Evolutionary conservation across 495 filamentous ascomycete species (phyloP).

Genomic region (Aspergillus nanangensis): DNA sequence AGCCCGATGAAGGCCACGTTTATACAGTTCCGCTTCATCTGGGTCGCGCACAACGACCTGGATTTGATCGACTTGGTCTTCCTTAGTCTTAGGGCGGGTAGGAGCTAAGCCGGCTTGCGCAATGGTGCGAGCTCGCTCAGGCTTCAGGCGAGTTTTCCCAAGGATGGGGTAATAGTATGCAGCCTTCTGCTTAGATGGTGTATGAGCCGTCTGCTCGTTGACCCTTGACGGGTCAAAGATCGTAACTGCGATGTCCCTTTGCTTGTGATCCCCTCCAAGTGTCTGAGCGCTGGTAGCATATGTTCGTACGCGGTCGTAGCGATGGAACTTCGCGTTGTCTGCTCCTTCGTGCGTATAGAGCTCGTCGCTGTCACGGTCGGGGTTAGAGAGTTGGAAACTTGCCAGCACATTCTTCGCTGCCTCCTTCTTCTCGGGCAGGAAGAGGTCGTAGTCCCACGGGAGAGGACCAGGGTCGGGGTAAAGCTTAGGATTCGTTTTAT

Average conservation of each 20-base stretch:
- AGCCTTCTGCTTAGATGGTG: constrained; percentile 50
- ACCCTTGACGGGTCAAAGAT: constrained; percentile 56
- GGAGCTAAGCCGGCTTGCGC: constrained; percentile 42
- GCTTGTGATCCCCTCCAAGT: constrained; percentile 50
- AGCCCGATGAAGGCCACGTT: constrained; percentile 37
- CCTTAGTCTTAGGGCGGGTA: constrained; percentile 27
- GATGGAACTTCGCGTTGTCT: constrained; percentile 51
- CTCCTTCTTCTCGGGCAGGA: constrained; percentile 56
- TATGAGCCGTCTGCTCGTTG: constrained; percentile 8
- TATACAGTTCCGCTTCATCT: constrained; percentile 48
- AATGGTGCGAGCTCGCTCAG: constrained; percentile 49
- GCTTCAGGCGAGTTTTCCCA: constrained; percentile 60
- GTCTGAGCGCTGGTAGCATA: constrained; percentile 76
- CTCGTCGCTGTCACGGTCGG: constrained; percentile 59
- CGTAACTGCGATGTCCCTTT: constrained; percentile 55
- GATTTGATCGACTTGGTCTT: constrained; percentile 51
- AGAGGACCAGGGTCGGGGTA: constrained; percentile 56
- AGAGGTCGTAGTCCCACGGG: constrained; percentile 77
- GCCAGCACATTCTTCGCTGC: constrained; percentile 60
- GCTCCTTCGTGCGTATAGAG: constrained; percentile 58
- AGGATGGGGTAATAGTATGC: constrained; percentile 90
- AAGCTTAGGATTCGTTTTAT: constrained; percentile 57
- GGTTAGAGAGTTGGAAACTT: constrained; percentile 68
- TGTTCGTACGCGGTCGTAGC: constrained; percentile 70
- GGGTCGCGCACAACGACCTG: constrained; percentile 51